Evolutionary conservation across 768 basidiomycete genomes (phyloP).

Genomic region (Boletus edulis): DNA sequence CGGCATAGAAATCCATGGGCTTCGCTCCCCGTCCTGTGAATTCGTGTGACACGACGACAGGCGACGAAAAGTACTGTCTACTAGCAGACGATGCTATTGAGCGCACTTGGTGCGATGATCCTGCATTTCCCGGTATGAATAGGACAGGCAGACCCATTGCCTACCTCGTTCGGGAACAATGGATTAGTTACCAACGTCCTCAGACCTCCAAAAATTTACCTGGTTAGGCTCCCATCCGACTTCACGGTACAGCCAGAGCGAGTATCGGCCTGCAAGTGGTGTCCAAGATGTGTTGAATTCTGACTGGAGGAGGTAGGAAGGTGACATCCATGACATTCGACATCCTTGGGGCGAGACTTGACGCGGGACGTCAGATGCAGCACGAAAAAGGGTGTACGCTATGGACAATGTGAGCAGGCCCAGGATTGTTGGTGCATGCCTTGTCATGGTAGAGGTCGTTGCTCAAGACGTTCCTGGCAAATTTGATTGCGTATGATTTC

Average conservation of each 20-base stretch:
- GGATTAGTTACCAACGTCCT: conserved; percentile 6
- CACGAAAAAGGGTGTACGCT: conserved; percentile 40
- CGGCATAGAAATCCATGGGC: conserved; percentile 82
- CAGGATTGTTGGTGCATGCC: conserved; percentile 7
- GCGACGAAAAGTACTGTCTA: conserved; percentile 71
- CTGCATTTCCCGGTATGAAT: conserved; percentile 97
- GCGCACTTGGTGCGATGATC: conserved; percentile 89
- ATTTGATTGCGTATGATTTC: too few species aligned
- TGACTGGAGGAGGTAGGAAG: conserved; percentile 76
- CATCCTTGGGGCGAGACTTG: conserved; percentile 86
- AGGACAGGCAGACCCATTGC: conserved; percentile 75
- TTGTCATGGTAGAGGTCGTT: conserved; percentile 10
- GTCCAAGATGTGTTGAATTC: conserved; percentile 69
- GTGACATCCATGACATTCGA: conserved; percentile 95
- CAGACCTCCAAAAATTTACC: conserved; percentile 35
- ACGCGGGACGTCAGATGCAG: conserved; percentile 42
- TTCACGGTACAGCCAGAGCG: conserved; percentile 90
- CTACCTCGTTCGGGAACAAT: conserved; percentile 11
- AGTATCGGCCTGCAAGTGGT: conserved; percentile 70
- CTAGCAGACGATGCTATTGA: conserved; percentile 92
- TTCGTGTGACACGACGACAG: conserved; percentile 50
- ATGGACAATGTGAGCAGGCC: conserved; percentile 37
- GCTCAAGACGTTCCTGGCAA: too few species aligned
- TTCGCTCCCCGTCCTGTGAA: conserved; percentile 47
- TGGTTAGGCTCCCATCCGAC: conserved; percentile 72